Conservation (phyloP, 768 basidiomycete genomes). For the Scleroderma citrinum region DNA sequence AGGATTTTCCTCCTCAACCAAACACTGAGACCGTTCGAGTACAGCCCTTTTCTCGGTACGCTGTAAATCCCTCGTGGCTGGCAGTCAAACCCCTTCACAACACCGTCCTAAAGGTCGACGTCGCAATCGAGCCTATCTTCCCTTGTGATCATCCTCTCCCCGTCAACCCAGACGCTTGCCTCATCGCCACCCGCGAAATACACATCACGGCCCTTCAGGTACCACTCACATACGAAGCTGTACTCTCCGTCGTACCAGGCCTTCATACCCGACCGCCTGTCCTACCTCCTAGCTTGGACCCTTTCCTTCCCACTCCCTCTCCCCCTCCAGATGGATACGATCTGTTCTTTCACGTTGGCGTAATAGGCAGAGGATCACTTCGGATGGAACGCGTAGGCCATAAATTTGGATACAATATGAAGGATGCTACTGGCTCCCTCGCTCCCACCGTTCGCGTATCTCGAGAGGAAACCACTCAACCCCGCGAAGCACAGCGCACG, state of each 20-base stretch:
- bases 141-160: slow-evolving; percentile 11
- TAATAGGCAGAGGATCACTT: slow-evolving; percentile 57
- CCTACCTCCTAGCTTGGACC: slow-evolving; percentile 36
- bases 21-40: slow-evolving; percentile 13
- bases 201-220: slow-evolving; percentile 56
- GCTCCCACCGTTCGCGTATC: slow-evolving; percentile 39
- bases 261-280: slow-evolving; percentile 56
- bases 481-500: slow-evolving; percentile 21
- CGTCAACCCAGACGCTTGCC: slow-evolving; percentile 4
- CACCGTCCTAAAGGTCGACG: slow-evolving; percentile 39
- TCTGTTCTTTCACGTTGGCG: slow-evolving; percentile 66
- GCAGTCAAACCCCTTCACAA: slow-evolving; percentile 62
- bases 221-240: slow-evolving; percentile 53
- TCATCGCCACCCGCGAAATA: slow-evolving; percentile 34
- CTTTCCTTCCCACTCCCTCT: slow-evolving; percentile 35
- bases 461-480: slow-evolving; percentile 19
- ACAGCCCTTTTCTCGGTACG: slow-evolving; percentile 52
- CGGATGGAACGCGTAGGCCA: slow-evolving; percentile 62
- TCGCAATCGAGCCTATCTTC: slow-evolving; percentile 19
- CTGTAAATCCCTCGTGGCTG: slow-evolving; percentile 67
- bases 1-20: slow-evolving; percentile 20
- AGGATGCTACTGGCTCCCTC: slow-evolving; percentile 53
- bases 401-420: slow-evolving; percentile 64
- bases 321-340: slow-evolving; percentile 49
- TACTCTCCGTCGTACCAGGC: slow-evolving; percentile 49